These are phyloP conservation scores for Lecanoromycetidae sp. DNA, from an alignment of 2,329 filamentous ascomycete genomes.

Conservation along the genomic window DNA sequence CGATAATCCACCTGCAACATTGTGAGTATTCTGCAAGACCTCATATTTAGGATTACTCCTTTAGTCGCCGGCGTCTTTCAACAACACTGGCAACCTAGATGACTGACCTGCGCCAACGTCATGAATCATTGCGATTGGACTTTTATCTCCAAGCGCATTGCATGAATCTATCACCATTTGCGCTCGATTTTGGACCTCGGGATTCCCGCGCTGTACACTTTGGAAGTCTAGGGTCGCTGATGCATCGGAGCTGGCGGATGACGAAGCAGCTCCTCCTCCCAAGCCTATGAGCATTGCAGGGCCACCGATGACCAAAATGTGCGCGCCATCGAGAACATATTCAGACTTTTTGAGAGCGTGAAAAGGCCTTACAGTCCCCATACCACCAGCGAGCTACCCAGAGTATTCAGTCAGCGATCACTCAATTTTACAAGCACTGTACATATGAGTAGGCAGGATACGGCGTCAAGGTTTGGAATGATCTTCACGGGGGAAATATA, in stretches of 20 bases:
- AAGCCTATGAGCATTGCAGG: slow-evolving; percentile 97
- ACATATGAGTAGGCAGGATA: no score
- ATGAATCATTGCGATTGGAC: slow-evolving; percentile 92
- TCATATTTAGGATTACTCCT: no score
- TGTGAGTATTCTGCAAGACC: no score
- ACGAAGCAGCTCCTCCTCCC: slow-evolving; percentile 88
- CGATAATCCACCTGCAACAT: slow-evolving; percentile 62
- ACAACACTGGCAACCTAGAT: no score
- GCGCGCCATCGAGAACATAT: slow-evolving; percentile 73
- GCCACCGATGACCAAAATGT: slow-evolving; percentile 83
- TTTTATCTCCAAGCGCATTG: slow-evolving; percentile 67
- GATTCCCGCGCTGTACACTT: slow-evolving; percentile 92
- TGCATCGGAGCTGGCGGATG: slow-evolving; percentile 73
- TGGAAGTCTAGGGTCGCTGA: slow-evolving; percentile 92
- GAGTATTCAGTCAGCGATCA: no score
- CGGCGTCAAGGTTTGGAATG: no score
- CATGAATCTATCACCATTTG: slow-evolving; percentile 98
- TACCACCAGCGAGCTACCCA: slow-evolving; percentile 91
- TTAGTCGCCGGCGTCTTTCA: no score
- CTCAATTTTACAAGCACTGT: no score
- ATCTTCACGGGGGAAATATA: no score
- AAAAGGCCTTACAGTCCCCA: slow-evolving; percentile 81
- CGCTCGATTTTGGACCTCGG: slow-evolving; percentile 86
- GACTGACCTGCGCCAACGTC: slow-evolving; percentile 63
- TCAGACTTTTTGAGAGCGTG: slow-evolving; percentile 76